Conservation (phyloP, 2,329 filamentous ascomycete genomes). For the Pseudogymnoascus sp. region DNA sequence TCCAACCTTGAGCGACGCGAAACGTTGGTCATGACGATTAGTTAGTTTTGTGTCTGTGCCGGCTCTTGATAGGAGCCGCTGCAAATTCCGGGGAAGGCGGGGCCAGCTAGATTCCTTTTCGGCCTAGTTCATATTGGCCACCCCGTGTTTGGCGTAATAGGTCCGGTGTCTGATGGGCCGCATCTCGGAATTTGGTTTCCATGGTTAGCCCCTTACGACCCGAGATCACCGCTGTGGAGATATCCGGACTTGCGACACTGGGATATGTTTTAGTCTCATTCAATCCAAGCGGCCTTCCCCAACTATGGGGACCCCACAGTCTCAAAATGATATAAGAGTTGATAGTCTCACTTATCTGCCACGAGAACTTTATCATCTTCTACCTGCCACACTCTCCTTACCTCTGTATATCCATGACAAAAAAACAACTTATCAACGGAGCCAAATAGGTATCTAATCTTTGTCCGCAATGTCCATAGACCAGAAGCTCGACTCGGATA, state of each 20-base stretch:
- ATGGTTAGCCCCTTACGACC: neutral
- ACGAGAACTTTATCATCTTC: neutral
- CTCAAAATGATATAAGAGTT: neutral
- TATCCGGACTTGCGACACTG: neutral
- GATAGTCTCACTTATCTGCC: neutral
- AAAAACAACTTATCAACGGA: neutral
- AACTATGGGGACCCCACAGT: neutral
- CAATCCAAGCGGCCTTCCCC: neutral
- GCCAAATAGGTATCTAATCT: neutral
- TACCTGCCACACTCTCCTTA: neutral
- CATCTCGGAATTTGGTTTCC: neutral
- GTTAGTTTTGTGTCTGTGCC: too few species aligned
- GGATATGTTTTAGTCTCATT: neutral
- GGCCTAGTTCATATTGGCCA: neutral
- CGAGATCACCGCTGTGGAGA: neutral
- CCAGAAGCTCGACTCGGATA: neutral
- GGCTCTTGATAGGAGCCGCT: neutral
- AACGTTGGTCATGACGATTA: too few species aligned
- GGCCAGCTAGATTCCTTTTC: neutral
- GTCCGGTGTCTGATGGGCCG: neutral
- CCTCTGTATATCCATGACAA: neutral
- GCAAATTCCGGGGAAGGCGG: neutral
- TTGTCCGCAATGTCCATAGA: neutral
- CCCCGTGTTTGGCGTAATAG: neutral
- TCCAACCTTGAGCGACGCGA: too few species aligned